Evolutionary conservation across 2,329 filamentous ascomycete species (phyloP), one percentile per base, ranked within the genome.

Genomic region (Apiospora malaysiana): DNA sequence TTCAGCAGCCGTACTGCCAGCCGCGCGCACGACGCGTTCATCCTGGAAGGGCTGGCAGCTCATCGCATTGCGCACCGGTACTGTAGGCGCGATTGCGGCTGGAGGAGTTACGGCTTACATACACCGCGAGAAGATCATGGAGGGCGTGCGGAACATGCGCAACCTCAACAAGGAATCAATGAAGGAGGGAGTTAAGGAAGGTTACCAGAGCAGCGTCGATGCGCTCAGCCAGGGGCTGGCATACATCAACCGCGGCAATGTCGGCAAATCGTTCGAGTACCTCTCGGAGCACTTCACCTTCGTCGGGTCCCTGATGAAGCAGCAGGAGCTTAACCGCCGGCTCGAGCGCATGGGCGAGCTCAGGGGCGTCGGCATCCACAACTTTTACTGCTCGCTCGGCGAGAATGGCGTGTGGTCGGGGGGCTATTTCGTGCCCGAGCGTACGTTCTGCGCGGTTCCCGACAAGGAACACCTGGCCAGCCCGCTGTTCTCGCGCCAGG

Each of bases 231-330:
- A 88, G 72, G 87, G 86, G 1, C 81, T 88, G 10, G 86, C 86
- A 14, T 89, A 89, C 73, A 83, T 89, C 77, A 89, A 88, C 77
- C 82, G 86, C 8, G 87, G 87, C 18, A 89, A 86, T 56, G 87
- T 89, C 2, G 90, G 90, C 2, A 87, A 90, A 70, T 93, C 93
- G 0, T 92, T 94, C 74, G 88, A 87, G 23, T 97, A 94, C 91
- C 89, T 95, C 4, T 90, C 91, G 0, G 93, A 92, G 21, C 94
- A 97, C 80, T 89, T 97, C 68, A 93, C 94, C 46, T 97, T 97
- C 76, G 92, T 97, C 1, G 93, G 94, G 0, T 91, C 93, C 65
- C 85, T 97, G 2, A 87, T 94, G 74, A 91, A 92, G 69, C 89
- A 90, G 21, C 90, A 91, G 45, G 93, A 96, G 76, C 83, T 97